These are phyloP conservation scores for Grifola frondosa DNA, from an alignment of 1,284 basidiomycete species.

Conservation along the genomic window DNA sequence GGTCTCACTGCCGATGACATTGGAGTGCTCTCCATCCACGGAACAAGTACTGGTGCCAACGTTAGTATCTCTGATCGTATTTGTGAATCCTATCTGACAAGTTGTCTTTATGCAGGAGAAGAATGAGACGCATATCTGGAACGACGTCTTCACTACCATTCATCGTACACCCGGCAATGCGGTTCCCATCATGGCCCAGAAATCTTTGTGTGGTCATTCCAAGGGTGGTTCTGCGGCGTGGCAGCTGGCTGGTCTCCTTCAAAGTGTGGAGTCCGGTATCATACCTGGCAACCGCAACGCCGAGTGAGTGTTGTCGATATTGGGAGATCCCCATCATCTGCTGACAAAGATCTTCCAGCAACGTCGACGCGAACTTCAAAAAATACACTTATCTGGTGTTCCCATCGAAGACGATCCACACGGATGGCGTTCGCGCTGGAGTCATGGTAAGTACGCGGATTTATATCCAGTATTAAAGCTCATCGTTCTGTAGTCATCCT, in stretches of 20 bases:
- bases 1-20: slow-evolving; percentile 92
- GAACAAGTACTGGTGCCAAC: slow-evolving; percentile 96
- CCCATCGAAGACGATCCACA: slow-evolving; percentile 94
- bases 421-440: slow-evolving; percentile 89
- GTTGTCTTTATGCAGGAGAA: slow-evolving; percentile 63
- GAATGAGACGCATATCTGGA: slow-evolving; percentile 97
- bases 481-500: slow-evolving; percentile 70
- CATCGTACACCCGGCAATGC: slow-evolving; percentile 92
- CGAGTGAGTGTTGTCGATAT: slow-evolving; percentile 58
- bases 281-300: slow-evolving; percentile 97
- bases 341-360: slow-evolving; percentile 48
- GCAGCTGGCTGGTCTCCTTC: slow-evolving; percentile 94
- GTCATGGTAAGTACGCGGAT: slow-evolving; percentile 61
- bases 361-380: slow-evolving; percentile 91
- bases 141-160: slow-evolving; percentile 87
- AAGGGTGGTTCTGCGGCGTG: slow-evolving; percentile 98
- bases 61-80: slow-evolving; percentile 36
- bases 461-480: slow-evolving; percentile 3
- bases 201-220: slow-evolving; percentile 93
- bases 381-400: slow-evolving; percentile 92
- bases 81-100: slow-evolving; percentile 1
- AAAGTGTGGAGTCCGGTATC: slow-evolving; percentile 83
- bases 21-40: slow-evolving; percentile 86
- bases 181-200: slow-evolving; percentile 96
- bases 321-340: background rate